Conservation (phyloP, 768 basidiomycete genomes). For the Psilocybe subaeruginosa region DNA sequence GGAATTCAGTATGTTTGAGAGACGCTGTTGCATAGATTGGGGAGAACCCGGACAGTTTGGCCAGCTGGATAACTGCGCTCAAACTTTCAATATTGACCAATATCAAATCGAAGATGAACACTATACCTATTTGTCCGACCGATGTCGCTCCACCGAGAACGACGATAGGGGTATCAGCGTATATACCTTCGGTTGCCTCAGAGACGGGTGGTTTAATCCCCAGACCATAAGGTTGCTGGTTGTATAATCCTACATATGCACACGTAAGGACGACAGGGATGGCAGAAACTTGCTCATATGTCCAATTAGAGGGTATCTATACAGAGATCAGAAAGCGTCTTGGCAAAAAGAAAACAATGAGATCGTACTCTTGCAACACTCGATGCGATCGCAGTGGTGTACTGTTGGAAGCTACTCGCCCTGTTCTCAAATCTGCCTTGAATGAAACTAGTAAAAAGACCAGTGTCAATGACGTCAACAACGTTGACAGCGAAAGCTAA, state of each 20-base stretch:
- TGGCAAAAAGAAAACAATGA: background rate
- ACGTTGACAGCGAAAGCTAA: background rate
- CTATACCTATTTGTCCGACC: slow-evolving; percentile 50
- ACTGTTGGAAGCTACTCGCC: slow-evolving; percentile 48
- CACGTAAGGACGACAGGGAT: slow-evolving; percentile 50
- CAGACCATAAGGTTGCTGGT: slow-evolving; percentile 36
- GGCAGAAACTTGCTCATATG: slow-evolving; percentile 46
- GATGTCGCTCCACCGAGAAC: slow-evolving; percentile 51
- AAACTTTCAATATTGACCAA: too few relatives aligned
- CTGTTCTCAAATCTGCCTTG: slow-evolving; percentile 39
- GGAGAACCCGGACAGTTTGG: slow-evolving; percentile 42
- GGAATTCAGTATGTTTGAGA: slow-evolving; percentile 28
- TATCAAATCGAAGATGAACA: slow-evolving; percentile 1
- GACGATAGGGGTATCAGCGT: slow-evolving; percentile 46
- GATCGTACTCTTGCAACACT: slow-evolving; percentile 39
- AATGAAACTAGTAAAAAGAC: slow-evolving; percentile 32
- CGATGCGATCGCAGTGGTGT: slow-evolving; percentile 39
- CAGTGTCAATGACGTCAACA: background rate
- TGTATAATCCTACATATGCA: slow-evolving; percentile 54
- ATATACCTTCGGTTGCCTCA: slow-evolving; percentile 36
- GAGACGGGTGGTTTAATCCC: slow-evolving; percentile 40
- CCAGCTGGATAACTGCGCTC: slow-evolving; percentile 26
- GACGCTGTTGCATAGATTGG: slow-evolving; percentile 46
- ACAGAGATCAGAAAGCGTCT: background rate
- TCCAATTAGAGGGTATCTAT: slow-evolving; percentile 36